Conservation (phyloP, 148 eudicot genomes). For the Cornus florida region DNA sequence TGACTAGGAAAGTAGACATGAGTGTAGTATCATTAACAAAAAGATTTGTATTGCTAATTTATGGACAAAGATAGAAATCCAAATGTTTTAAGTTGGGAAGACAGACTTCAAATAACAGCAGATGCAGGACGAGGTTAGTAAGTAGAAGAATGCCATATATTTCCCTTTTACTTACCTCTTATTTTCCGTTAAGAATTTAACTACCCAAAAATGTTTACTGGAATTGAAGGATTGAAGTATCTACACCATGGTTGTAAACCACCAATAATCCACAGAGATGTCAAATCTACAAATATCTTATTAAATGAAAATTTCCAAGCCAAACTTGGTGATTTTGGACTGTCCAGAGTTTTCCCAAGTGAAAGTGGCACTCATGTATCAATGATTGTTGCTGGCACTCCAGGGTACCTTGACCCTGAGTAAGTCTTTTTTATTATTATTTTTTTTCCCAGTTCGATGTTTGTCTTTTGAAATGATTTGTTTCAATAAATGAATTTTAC, state of each 20-base stretch:
- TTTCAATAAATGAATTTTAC: neutral
- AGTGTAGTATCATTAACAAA: neutral
- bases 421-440: neutral
- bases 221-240: neutral
- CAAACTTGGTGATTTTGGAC: slow-evolving; percentile 27
- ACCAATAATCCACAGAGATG: neutral
- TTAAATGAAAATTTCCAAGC: slow-evolving; percentile 7
- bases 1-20: too few relatives aligned
- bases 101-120: slow-evolving; percentile 34
- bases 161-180: neutral
- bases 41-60: too few relatives aligned
- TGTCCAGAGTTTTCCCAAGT: slow-evolving; percentile 13
- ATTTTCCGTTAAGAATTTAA: neutral
- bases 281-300: neutral
- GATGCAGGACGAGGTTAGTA: slow-evolving; percentile 40
- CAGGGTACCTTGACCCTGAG: slow-evolving; percentile 28
- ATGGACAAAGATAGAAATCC: slow-evolving; percentile 16
- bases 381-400: slow-evolving; percentile 20
- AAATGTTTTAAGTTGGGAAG: slow-evolving; percentile 28
- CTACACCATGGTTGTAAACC: neutral
- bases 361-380: slow-evolving; percentile 16
- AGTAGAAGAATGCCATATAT: neutral
- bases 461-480: too few relatives aligned
- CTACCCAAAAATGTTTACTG: neutral
- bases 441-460: too few relatives aligned